Evolutionary conservation across 768 basidiomycete species (phyloP).

Genomic region (Suillus paluster): DNA sequence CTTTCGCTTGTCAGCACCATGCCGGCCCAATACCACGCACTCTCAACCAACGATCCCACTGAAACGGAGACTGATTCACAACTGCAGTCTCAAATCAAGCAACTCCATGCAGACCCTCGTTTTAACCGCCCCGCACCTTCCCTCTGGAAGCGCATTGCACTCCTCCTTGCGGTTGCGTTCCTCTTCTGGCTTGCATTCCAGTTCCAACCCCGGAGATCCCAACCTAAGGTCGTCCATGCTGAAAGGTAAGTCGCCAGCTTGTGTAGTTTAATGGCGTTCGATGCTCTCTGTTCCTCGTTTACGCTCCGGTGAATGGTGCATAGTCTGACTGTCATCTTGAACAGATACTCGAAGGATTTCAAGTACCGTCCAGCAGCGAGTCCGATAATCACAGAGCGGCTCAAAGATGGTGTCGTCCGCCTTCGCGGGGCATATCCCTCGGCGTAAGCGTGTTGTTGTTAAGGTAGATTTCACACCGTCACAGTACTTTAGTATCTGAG

Average conservation of each 20-base stretch:
- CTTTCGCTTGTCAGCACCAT: not conserved
- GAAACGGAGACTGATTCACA: not conserved
- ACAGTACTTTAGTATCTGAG: not conserved
- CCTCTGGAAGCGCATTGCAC: slow-evolving; percentile 48
- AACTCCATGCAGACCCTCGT: slow-evolving; percentile 28
- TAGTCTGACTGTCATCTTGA: not conserved
- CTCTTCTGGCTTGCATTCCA: slow-evolving; percentile 51
- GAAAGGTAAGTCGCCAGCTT: slow-evolving; percentile 51
- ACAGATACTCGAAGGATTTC: slow-evolving; percentile 81
- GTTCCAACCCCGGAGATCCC: slow-evolving; percentile 28
- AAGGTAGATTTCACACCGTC: not conserved
- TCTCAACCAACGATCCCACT: not conserved
- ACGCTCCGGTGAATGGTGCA: not conserved
- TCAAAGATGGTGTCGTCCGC: slow-evolving; percentile 70
- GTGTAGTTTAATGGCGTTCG: not conserved
- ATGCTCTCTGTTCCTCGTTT: not conserved
- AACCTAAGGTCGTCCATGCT: slow-evolving; percentile 61
- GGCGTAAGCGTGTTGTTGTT: not conserved
- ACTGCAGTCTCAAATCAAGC: slow-evolving; percentile 4
- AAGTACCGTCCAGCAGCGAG: slow-evolving; percentile 86
- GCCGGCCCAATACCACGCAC: not conserved
- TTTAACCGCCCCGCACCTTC: slow-evolving; percentile 47
- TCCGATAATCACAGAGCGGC: slow-evolving; percentile 76
- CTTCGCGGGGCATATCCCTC: slow-evolving; percentile 69
- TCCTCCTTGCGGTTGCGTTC: slow-evolving; percentile 45